Percentiles rank a stretch among this genome's conserved stretches.
These are phyloP conservation scores for Cryomyces antarcticus DNA, from an alignment of 495 filamentous ascomycete species.

Conservation along the genomic window DNA sequence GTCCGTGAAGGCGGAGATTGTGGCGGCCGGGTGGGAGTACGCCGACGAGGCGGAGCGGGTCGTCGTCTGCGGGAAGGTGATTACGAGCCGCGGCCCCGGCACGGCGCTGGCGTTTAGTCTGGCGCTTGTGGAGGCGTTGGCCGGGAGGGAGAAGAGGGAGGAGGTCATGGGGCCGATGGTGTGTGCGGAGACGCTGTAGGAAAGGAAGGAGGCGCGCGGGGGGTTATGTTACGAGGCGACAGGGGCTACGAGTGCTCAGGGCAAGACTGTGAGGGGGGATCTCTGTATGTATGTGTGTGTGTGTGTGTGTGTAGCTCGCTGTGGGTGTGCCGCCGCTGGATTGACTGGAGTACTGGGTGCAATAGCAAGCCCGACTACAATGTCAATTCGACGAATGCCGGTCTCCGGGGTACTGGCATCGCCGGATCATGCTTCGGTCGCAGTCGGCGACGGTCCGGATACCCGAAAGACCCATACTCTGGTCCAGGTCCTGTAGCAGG, in stretches of 20 bases:
- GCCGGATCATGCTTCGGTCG: slow-evolving; percentile 28
- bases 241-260: too few species aligned
- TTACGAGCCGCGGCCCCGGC: slow-evolving; percentile 14
- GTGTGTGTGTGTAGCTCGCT: too few species aligned
- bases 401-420: slow-evolving; percentile 33
- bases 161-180: slow-evolving; percentile 15
- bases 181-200: slow-evolving; percentile 6
- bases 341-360: too few species aligned
- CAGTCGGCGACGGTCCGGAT: slow-evolving; percentile 32
- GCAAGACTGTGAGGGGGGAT: too few species aligned
- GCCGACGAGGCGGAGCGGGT: slow-evolving; percentile 8
- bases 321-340: too few species aligned
- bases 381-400: not conserved
- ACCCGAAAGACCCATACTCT: slow-evolving; percentile 36
- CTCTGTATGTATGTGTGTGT: too few species aligned
- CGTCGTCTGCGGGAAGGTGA: slow-evolving; percentile 10
- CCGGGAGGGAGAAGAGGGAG: slow-evolving; percentile 15
- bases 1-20: slow-evolving; percentile 10
- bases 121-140: slow-evolving; percentile 12
- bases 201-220: too few species aligned
- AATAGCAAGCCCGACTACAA: not conserved
- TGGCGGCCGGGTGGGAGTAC: slow-evolving; percentile 11
- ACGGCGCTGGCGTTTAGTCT: slow-evolving; percentile 14
- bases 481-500: slow-evolving; percentile 29
- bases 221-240: too few species aligned